These are phyloP conservation scores for Warburgia ugandensis DNA, from an alignment of 164 flowering plant genomes.

Conservation along the genomic window DNA sequence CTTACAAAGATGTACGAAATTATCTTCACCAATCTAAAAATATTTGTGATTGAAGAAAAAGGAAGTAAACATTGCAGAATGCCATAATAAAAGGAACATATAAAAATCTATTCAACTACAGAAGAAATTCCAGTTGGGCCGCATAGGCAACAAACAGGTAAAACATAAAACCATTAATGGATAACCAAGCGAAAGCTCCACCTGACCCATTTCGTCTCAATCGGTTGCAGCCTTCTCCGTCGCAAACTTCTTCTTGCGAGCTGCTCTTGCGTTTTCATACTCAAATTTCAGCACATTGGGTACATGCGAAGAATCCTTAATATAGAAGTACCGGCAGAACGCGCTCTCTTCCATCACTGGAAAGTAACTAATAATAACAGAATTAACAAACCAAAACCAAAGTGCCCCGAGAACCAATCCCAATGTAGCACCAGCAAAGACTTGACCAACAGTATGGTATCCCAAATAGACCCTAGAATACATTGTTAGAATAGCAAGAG, in stretches of 20 bases:
- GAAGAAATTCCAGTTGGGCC: too few species aligned
- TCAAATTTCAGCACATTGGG: constrained; percentile 78
- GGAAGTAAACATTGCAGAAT: too few species aligned
- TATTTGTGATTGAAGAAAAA: too few species aligned
- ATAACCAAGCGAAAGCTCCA: too few species aligned
- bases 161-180: too few species aligned
- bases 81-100: too few species aligned
- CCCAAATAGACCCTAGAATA: constrained; percentile 92
- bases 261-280: constrained; percentile 84
- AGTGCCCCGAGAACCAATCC: constrained; percentile 52
- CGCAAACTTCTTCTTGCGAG: constrained; percentile 30
- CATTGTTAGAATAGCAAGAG: constrained; percentile 67
- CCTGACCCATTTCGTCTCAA: too few species aligned
- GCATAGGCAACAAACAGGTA: too few species aligned
- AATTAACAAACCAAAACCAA: constrained; percentile 82
- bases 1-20: too few species aligned
- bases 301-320: constrained; percentile 91
- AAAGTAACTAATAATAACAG: constrained; percentile 30
- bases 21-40: too few species aligned
- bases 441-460: constrained; percentile 85
- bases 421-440: constrained; percentile 72
- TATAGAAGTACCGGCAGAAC: constrained; percentile 63
- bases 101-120: too few species aligned
- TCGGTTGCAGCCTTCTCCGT: neutral
- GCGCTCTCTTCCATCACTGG: constrained; percentile 75